Base-by-base conservation (phyloP, 164 flowering plant species). In the Liquidambar formosana region DNA sequence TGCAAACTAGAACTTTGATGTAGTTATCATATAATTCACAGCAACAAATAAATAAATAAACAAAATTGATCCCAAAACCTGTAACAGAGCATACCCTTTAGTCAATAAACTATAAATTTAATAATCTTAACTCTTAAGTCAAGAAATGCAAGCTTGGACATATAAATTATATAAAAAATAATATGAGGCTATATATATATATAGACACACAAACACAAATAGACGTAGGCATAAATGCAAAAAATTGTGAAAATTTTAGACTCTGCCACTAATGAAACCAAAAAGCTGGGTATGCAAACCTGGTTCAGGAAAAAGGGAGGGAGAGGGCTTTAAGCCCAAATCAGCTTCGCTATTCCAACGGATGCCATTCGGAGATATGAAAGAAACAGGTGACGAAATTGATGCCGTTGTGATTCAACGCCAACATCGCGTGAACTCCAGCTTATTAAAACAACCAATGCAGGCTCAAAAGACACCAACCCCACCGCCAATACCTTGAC, bases 361-460 rank as follows among this genome's bases (percentile, higher is more conserved):
- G 69, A 66, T 54, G 60, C 69, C 69, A 66, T 57, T 66, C 69
- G 16, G 61, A 66, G 72, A 83, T 79, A 71, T 83, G 86, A 81
- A 79, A 61, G 71, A 82, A 80, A 67, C 85, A 84, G 58, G 70
- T 78, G 27, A 72, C 52, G 64, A 81, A 76, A 70, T 70, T 69
- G 52, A 77, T 78, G 22, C 76, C 73, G 44, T 66, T 75, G 8
- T 70, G 68, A 61, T 73, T 85, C 79, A 71, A 67, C 74, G 62
- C 79, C 76, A 78, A 68, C 97, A 92, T 92, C 67, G 61, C 76
- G 71, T 62, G 10, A 73, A 43, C 78, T 82, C 88, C 82, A 80
- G 65, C 68, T 76, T 70, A 80, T 70, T n/a, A n/a, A n/a, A 68
- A 1, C 13, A 26, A 61, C 33, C 33, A 62, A 66, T 47, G 73